Percentiles rank a stretch among this genome's conserved stretches.
These are phyloP conservation scores for Aspergillus sp. DNA, from an alignment of 2,329 filamentous ascomycete species.

Conservation along the genomic window DNA sequence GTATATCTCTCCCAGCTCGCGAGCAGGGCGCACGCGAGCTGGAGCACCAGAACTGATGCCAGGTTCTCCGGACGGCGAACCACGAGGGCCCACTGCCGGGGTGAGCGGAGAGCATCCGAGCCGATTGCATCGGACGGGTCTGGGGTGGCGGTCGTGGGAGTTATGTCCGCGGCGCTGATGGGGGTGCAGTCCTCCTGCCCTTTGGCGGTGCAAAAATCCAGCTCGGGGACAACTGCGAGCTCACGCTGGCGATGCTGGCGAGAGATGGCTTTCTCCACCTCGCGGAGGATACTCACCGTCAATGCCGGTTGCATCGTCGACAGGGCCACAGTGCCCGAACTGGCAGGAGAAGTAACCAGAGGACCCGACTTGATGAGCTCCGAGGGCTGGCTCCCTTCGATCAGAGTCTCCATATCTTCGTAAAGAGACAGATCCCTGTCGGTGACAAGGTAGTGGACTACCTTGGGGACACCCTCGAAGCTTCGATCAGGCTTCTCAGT, in stretches of 20 bases:
- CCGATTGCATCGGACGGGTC: constrained; percentile 13
- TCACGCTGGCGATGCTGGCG: constrained; percentile 5
- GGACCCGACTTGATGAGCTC: neutral
- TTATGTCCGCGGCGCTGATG: constrained; percentile 4
- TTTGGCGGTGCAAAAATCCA: constrained; percentile 5
- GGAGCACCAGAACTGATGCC: constrained; percentile 9
- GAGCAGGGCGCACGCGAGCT: constrained; percentile 5
- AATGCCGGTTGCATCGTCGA: constrained; percentile 4
- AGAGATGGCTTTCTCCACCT: constrained; percentile 9
- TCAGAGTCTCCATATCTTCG: constrained; percentile 6
- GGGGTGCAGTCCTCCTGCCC: constrained; percentile 3
- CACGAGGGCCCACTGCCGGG: constrained; percentile 14
- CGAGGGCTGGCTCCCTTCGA: constrained; percentile 3
- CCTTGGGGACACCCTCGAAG: constrained; percentile 2
- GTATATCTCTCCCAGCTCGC: constrained; percentile 6
- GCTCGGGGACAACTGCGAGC: constrained; percentile 1
- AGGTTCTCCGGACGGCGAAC: constrained; percentile 13
- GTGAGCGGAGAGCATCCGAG: constrained; percentile 3
- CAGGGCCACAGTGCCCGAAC: neutral
- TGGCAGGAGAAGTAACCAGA: constrained; percentile 2
- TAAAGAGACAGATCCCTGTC: constrained; percentile 3
- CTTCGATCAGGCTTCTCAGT: neutral
- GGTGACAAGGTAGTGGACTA: neutral
- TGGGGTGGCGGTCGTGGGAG: constrained; percentile 12
- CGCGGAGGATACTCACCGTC: constrained; percentile 5